These are phyloP conservation scores for Trichosporon ovoides DNA, from an alignment of 1,284 basidiomycete genomes.

Conservation along the genomic window DNA sequence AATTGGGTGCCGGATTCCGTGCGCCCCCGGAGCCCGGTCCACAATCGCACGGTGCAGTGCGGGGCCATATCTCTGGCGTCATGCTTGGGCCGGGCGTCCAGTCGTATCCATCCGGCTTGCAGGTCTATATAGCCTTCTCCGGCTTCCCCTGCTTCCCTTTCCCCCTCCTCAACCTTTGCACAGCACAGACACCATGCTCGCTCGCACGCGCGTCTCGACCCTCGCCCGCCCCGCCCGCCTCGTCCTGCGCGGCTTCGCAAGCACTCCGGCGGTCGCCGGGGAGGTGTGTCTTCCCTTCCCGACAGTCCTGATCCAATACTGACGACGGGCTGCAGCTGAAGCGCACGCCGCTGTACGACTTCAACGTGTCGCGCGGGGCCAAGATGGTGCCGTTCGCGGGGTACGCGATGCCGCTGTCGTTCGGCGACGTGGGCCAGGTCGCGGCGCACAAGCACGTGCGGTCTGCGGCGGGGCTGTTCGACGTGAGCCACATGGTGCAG, in stretches of 20 bases:
- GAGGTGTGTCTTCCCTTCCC: slow-evolving; percentile 15
- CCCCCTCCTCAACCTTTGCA: not conserved
- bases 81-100: too few species aligned
- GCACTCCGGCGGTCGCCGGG: slow-evolving; percentile 12
- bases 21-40: too few species aligned
- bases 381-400: slow-evolving; percentile 98
- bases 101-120: too few species aligned
- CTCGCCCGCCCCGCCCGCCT: slow-evolving; percentile 14
- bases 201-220: slow-evolving; percentile 11
- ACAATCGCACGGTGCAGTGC: not conserved
- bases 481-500: slow-evolving; percentile 98
- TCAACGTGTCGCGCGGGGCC: slow-evolving; percentile 75
- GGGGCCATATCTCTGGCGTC: not conserved
- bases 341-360: slow-evolving; percentile 82
- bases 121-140: not conserved
- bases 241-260: slow-evolving; percentile 22
- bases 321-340: slow-evolving; percentile 43
- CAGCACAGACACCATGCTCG: slow-evolving; percentile 1
- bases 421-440: slow-evolving; percentile 78
- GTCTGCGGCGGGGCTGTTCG: slow-evolving; percentile 78
- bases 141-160: not conserved
- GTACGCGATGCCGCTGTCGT: slow-evolving; percentile 88
- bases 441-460: slow-evolving; percentile 90
- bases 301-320: not conserved
- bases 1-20: not conserved